These are phyloP conservation scores for Eimeria tenella DNA, from an alignment of 169 alveolate species.

Conservation along the genomic window DNA sequence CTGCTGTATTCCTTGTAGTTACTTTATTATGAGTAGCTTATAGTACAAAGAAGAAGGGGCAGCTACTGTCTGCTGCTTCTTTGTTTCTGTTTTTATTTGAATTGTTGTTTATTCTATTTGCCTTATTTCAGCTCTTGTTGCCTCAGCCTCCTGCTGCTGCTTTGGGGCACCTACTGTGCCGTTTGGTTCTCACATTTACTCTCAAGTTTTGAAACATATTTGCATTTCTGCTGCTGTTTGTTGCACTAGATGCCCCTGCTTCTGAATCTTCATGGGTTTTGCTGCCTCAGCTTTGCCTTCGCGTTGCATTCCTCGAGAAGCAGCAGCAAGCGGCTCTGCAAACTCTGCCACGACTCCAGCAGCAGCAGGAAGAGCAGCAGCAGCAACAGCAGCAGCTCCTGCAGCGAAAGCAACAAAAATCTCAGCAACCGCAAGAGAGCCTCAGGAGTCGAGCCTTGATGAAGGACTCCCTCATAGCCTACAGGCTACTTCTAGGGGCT, in stretches of 20 bases:
- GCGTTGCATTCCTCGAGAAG: constrained; percentile 15
- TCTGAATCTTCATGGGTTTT: not conserved
- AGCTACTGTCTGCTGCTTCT: not conserved
- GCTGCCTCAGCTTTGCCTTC: constrained; percentile 1
- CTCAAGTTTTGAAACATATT: not conserved
- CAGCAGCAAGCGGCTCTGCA: not conserved
- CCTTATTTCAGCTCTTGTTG: not conserved
- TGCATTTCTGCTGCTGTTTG: not conserved
- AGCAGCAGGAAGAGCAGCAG: constrained; percentile 27
- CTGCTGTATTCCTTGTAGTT: too few relatives aligned
- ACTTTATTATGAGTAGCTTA: too few relatives aligned
- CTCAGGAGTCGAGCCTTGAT: not conserved
- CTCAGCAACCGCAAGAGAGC: not conserved
- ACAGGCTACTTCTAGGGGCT: constrained; percentile 43
- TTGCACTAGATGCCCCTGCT: not conserved
- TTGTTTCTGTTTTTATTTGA: not conserved
- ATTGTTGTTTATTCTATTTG: not conserved
- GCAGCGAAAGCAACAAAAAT: not conserved
- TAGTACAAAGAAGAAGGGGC: not conserved
- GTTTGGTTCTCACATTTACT: not conserved
- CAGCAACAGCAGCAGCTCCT: constrained; percentile 18
- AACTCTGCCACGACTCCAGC: not conserved
- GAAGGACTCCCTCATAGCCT: constrained; percentile 25
- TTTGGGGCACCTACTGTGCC: not conserved
- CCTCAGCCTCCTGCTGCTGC: not conserved